A percentile compares a stretch with the other conserved stretches of the same genome.
phyloP scores from a whole-genome alignment of 1,284 basidiomycete genomes.

The Marasmius sp. region DNA sequence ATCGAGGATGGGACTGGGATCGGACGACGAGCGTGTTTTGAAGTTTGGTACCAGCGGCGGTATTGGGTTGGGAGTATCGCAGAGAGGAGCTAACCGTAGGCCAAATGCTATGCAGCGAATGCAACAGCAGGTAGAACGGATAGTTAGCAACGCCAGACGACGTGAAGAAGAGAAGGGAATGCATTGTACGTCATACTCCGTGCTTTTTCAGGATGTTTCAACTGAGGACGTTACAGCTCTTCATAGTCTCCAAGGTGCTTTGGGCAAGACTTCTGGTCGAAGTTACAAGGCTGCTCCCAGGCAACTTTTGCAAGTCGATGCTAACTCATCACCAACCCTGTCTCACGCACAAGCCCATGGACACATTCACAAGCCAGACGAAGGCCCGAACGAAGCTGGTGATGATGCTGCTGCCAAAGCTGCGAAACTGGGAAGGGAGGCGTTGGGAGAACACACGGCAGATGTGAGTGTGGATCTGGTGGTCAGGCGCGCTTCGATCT shows the following conservation, averaged over 20 bases:
- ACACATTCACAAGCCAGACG: slow-evolving; percentile 58
- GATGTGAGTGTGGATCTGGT: slow-evolving; percentile 37
- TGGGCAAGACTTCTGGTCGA: slow-evolving; percentile 90
- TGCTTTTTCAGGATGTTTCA: neutral
- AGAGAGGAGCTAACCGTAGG: slow-evolving; percentile 66
- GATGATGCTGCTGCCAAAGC: slow-evolving; percentile 63
- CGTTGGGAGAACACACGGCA: slow-evolving; percentile 50
- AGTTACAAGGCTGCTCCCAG: slow-evolving; percentile 95
- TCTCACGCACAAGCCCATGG: slow-evolving; percentile 48
- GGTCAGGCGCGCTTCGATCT: slow-evolving; percentile 1
- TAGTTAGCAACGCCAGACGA: slow-evolving; percentile 90
- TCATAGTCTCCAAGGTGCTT: slow-evolving; percentile 89
- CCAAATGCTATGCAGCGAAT: slow-evolving; percentile 96
- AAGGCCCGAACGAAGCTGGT: slow-evolving; percentile 26
- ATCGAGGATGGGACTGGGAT: slow-evolving; percentile 71
- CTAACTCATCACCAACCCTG: slow-evolving; percentile 49
- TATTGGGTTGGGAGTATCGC: slow-evolving; percentile 75
- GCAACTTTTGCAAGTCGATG: slow-evolving; percentile 88
- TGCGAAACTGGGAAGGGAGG: slow-evolving; percentile 69
- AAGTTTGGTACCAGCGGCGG: slow-evolving; percentile 82
- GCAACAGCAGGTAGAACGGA: slow-evolving; percentile 95
- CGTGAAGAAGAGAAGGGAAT: slow-evolving; percentile 80
- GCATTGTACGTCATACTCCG: slow-evolving; percentile 51
- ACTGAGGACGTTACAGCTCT: slow-evolving; percentile 45
- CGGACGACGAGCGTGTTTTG: slow-evolving; percentile 73